phyloP scores from a whole-genome alignment of 1,284 basidiomycete species.

The Fistulina hepatica region DNA sequence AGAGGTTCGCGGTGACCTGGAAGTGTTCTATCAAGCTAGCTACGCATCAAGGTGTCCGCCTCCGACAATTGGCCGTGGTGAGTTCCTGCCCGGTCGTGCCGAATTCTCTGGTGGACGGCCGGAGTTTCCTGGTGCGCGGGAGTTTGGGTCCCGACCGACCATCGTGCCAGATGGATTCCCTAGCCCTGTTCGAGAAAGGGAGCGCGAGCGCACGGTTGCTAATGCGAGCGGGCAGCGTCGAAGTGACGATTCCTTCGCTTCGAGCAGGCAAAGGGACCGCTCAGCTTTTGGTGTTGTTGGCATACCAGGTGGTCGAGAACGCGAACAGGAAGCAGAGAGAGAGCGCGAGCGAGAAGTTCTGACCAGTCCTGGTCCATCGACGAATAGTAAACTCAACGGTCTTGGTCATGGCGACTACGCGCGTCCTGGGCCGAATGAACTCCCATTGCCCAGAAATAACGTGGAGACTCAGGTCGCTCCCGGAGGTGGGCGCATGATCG shows the following conservation, averaged over 20 bases:
- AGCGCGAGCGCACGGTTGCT: conserved; percentile 18
- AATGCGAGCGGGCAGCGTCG: conserved; percentile 21
- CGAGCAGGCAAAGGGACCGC: conserved; percentile 19
- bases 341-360: conserved; percentile 11
- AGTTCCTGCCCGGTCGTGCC: too few relatives aligned
- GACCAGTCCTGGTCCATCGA: too few relatives aligned
- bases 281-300: conserved; percentile 12
- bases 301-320: conserved; percentile 2
- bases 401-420: too few relatives aligned
- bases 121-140: conserved; percentile 8
- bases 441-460: too few relatives aligned
- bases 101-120: too few relatives aligned
- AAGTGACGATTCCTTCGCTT: too few relatives aligned
- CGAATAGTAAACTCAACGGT: too few relatives aligned
- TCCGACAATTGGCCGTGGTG: too few relatives aligned
- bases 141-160: conserved; percentile 14
- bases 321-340: conserved; percentile 11
- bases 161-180: conserved; percentile 10
- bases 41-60: too few relatives aligned
- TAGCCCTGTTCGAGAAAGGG: conserved; percentile 12
- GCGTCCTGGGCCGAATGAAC: too few relatives aligned
- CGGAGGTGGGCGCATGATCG: conserved; percentile 1
- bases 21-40: too few relatives aligned
- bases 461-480: not conserved
- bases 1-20: too few relatives aligned